Base-by-base conservation (phyloP, 192 early-diverging fungal genomes). In the Funneliformis mosseae region DNA sequence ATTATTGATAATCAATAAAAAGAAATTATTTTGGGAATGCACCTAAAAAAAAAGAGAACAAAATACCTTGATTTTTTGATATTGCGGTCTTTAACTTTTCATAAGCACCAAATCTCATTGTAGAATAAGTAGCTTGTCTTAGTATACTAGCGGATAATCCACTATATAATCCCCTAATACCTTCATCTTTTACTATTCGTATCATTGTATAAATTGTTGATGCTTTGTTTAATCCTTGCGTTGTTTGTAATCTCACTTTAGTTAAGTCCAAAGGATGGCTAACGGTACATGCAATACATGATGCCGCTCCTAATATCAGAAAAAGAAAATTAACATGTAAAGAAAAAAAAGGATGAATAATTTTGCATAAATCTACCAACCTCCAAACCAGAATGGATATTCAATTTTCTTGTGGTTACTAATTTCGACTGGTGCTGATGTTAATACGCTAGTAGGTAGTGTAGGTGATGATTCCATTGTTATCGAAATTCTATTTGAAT, bases 241-340 rank as follows among this genome's bases (percentile, higher is more conserved):
- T 87, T 16, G 95, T 99, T 82, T 99, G 97, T 62, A 97, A 83
- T 10, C 96, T 92, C 38, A 99, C 97, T 83, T 98, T 97, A 70
- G 94, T 88, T 59, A 96, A 87, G 83, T 97, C 95, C 63, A 98
- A 88, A 66, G 94, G 92, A 83, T 97, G 93, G 0, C 91, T 92
- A 41, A 94, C 91, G 11, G 92, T 84, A 33, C 89, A 89, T 1
- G 91, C 90, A 14, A 84, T 50, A 48, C 88, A 89, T 45, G 91
- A 87, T 42, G 91, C 89, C 5, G 87, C 89, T 43, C 87, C 88
- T 83, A 61, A 42, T 18, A 28, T 3, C 45, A 78, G n/a, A 68
- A 83, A 42, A 80, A 80, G 21, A 63, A 55, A 23, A 62, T 33
- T 60, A 77, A 70, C 16, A 42, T 16, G 5, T 68, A 71, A 71